phyloP scores from a whole-genome alignment of 371 early-diverging fungal species.

The Smittium culicis region DNA sequence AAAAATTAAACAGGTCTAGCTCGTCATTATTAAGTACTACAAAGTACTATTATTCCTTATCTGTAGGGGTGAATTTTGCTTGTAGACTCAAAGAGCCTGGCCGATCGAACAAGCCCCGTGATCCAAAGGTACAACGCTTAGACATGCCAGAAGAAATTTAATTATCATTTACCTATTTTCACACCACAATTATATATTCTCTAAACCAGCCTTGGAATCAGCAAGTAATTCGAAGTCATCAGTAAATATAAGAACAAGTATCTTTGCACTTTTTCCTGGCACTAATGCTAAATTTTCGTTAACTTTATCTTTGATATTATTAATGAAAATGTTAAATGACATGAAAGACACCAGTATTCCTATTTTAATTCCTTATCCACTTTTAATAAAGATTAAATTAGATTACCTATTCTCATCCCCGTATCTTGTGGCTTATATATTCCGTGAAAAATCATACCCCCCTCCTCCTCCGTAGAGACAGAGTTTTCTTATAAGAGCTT shows the following conservation, averaged over 20 bases:
- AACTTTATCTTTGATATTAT: neutral
- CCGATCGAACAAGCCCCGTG: neutral
- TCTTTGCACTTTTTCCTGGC: neutral
- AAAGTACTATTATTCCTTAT: neutral
- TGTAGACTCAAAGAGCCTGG: neutral
- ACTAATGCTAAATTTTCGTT: neutral
- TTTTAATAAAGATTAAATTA: neutral
- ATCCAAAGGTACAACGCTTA: neutral
- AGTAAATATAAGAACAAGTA: neutral
- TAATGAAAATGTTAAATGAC: slow-evolving; percentile 6
- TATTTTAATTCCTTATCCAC: neutral
- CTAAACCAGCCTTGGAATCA: neutral
- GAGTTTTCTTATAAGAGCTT: neutral
- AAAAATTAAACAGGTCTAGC: neutral
- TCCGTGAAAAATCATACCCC: neutral
- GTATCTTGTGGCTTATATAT: neutral
- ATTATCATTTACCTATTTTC: neutral
- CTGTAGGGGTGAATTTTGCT: neutral
- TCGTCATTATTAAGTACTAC: neutral
- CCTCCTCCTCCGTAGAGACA: neutral
- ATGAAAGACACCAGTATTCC: neutral
- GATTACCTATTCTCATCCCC: neutral
- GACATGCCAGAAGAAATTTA: neutral
- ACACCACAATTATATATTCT: neutral
- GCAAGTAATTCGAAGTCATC: neutral